Evolutionary conservation across 1,139 yeast species (phyloP).

Genomic region (Lodderomyces pseudojiufengensis): DNA sequence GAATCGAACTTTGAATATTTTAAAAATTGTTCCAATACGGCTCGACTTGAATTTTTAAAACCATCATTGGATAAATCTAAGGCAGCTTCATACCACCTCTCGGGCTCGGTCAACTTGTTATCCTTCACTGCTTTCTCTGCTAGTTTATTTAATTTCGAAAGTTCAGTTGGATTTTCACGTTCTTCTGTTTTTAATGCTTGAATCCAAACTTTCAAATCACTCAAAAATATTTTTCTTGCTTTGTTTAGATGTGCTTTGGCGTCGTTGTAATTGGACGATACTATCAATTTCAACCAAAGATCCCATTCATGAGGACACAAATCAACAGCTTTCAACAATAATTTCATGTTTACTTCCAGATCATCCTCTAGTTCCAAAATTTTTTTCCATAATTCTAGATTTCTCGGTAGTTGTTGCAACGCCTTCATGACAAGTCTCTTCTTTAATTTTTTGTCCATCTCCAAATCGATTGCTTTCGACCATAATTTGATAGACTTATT

Average conservation of each 20-base stretch:
- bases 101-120: constrained; percentile 5
- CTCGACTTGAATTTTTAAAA: constrained; percentile 33
- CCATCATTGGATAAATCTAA: constrained; percentile 34
- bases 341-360: constrained; percentile 44
- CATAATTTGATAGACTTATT: constrained; percentile 62
- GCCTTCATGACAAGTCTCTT: constrained; percentile 60
- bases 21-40: constrained; percentile 29
- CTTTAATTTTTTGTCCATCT: constrained; percentile 50
- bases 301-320: constrained; percentile 60
- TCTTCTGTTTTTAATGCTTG: constrained; percentile 73
- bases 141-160: constrained; percentile 39
- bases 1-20: constrained; percentile 23
- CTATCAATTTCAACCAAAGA: constrained; percentile 57
- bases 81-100: constrained; percentile 46
- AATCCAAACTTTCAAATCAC: constrained; percentile 63
- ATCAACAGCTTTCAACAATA: constrained; percentile 67
- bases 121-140: constrained; percentile 54
- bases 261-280: constrained; percentile 41
- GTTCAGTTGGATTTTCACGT: constrained; percentile 29
- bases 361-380: constrained; percentile 50
- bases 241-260: constrained; percentile 53
- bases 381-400: constrained; percentile 49
- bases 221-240: constrained; percentile 55
- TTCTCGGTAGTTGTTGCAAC: constrained; percentile 49
- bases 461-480: constrained; percentile 67